Percentiles rank a stretch among this genome's conserved stretches.
Evolutionary conservation across 768 basidiomycete species (phyloP).

Genomic region (Trichaptum fuscoviolaceum): DNA sequence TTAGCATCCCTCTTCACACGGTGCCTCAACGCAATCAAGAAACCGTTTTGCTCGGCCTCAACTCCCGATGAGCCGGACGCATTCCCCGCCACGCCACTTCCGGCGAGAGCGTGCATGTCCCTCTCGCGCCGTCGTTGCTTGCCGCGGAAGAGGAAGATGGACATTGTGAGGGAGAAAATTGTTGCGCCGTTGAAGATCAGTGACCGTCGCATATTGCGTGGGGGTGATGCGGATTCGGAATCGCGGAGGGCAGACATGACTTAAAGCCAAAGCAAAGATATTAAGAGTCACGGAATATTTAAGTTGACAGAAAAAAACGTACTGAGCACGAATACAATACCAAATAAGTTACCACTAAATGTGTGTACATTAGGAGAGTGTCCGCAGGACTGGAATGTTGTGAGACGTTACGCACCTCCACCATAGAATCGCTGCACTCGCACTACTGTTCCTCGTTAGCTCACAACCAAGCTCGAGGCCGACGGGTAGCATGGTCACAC

Average conservation of each 20-base stretch:
- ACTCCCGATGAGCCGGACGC: not conserved
- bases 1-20: not conserved
- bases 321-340: slow-evolving; percentile 62
- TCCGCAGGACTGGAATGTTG: slow-evolving; percentile 4
- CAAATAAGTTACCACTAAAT: slow-evolving; percentile 61
- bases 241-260: slow-evolving; percentile 68
- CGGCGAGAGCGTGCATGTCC: slow-evolving; percentile 39
- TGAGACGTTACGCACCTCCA: slow-evolving; percentile 44
- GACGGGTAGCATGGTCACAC: slow-evolving; percentile 69
- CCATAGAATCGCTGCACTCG: slow-evolving; percentile 74
- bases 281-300: not conserved
- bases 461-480: slow-evolving; percentile 76
- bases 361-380: slow-evolving; percentile 4
- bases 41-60: not conserved
- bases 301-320: slow-evolving; percentile 17
- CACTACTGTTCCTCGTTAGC: slow-evolving; percentile 73
- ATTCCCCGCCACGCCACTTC: not conserved
- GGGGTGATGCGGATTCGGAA: slow-evolving; percentile 53
- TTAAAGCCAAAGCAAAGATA: slow-evolving; percentile 19
- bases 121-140: slow-evolving; percentile 55
- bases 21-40: not conserved
- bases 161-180: slow-evolving; percentile 32
- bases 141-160: slow-evolving; percentile 52
- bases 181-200: slow-evolving; percentile 62
- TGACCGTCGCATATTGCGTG: slow-evolving; percentile 65